These are phyloP conservation scores for Thalassiosira mediterranea DNA, from an alignment of 352 stramenopile species.

Conservation along the genomic window DNA sequence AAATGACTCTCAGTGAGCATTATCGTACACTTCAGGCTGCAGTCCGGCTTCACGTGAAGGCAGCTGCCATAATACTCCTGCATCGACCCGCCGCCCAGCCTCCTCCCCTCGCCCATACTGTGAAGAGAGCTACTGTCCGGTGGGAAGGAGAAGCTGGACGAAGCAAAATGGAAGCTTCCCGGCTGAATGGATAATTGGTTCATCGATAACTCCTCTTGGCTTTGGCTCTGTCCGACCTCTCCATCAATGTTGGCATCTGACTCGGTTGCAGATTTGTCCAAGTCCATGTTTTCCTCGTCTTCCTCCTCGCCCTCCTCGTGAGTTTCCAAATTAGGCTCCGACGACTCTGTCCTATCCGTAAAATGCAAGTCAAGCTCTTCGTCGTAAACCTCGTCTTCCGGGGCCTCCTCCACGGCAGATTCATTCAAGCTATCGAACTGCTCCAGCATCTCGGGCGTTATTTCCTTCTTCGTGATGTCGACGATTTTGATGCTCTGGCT, in stretches of 20 bases:
- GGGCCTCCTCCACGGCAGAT: constrained; percentile 17
- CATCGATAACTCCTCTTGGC: constrained; percentile 38
- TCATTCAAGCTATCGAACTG: constrained; percentile 46
- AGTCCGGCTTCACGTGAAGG: constrained; percentile 81
- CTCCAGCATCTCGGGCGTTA: constrained; percentile 65
- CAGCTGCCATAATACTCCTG: constrained; percentile 75
- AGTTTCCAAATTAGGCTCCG: constrained; percentile 5
- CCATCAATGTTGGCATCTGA: constrained; percentile 17
- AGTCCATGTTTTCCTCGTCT: constrained; percentile 33
- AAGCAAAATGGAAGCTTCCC: constrained; percentile 73
- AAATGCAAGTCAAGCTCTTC: constrained; percentile 44
- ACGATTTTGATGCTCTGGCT: constrained; percentile 77
- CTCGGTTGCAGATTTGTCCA: no score
- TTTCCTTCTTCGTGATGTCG: constrained; percentile 85
- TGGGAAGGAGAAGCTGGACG: constrained; percentile 79
- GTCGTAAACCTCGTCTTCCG: constrained; percentile 35
- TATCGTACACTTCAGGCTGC: constrained; percentile 76
- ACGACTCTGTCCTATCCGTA: background rate
- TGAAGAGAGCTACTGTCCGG: constrained; percentile 71
- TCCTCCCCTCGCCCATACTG: constrained; percentile 52
- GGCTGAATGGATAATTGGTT: constrained; percentile 50
- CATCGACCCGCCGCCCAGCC: constrained; percentile 54
- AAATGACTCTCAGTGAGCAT: constrained; percentile 82
- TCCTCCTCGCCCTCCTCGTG: constrained; percentile 32
- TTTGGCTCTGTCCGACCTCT: constrained; percentile 21